phyloP scores from a whole-genome alignment of 345 rosid species.

The Acer negundo region DNA sequence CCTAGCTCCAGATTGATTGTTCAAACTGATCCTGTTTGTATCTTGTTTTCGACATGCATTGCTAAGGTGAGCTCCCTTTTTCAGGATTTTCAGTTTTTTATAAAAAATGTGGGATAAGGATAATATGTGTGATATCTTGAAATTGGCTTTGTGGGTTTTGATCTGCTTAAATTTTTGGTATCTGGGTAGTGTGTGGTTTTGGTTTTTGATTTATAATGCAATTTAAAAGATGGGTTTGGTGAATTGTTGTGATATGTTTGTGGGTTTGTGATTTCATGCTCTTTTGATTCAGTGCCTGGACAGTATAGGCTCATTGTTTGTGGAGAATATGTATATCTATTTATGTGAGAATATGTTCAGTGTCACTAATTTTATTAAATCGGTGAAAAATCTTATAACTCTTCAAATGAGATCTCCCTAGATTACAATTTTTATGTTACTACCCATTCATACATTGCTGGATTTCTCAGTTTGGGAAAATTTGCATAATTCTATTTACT shows the following conservation, averaged over 20 bases:
- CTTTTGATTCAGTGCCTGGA: background rate
- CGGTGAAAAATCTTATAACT: background rate
- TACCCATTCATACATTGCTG: background rate
- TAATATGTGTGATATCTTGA: background rate
- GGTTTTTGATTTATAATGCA: background rate
- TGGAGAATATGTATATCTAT: background rate
- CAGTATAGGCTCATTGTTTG: background rate
- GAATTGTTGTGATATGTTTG: background rate
- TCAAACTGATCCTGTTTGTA: background rate
- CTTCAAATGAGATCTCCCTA: background rate
- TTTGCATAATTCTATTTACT: background rate
- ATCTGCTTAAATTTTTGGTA: background rate
- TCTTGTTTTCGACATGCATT: constrained; percentile 23
- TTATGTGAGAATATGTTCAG: background rate
- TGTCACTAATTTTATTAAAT: background rate
- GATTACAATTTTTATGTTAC: background rate
- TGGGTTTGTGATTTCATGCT: constrained; percentile 1
- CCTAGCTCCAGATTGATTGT: constrained; percentile 13
- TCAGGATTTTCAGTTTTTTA: background rate
- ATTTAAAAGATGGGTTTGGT: constrained; percentile 7
- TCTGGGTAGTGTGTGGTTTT: background rate
- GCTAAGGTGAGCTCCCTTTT: constrained; percentile 22
- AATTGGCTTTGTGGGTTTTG: constrained; percentile 15
- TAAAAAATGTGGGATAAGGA: background rate
- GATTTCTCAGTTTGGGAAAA: background rate